Evolutionary conservation across 129 eudicot species (phyloP), one percentile per base, ranked within the genome.

Genomic region (Tagetes patula): DNA sequence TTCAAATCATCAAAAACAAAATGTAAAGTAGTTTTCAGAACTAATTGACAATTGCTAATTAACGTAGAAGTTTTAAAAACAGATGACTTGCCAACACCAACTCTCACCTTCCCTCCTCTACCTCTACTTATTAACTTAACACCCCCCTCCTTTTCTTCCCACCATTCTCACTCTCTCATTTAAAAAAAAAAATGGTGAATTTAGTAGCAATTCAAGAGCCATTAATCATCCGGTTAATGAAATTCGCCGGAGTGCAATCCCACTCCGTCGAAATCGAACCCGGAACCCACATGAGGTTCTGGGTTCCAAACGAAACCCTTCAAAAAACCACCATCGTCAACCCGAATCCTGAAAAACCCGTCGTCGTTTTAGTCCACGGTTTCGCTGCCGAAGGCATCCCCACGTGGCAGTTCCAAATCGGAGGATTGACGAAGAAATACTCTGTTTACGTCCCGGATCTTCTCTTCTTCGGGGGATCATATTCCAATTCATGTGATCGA

Each of bases 371-470:
- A 42, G 55, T 93, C 73, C 98, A 93, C 54, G 96, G 96, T 50
- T 93, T 93, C 53, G 98, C 98, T 0, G 92, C 85, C 32, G 98
- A 93, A 64, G 98, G 96, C 45, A 77, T 90, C 8, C 89, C 88
- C 39, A 93, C 98, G 4, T 93, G 98, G 98, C 98, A 89, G 75
- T 90, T 93, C 76, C 89, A 87, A 52, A 62, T 91, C 1, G 91
- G 89, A 0, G 56, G 88, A 0, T 77, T 93, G 0, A 45, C 95
- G 1, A 93, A 93, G 65, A 56, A 89, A 2, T 89, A 93, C 84
- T 77, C 89, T 0, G 95, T 93, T 40, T 93, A 93, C 79, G 90
- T 93, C 13, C 95, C 96, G 7, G 98, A 93, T 87, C 95, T 93
- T 30, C 65, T 93, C 27, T 93, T 93, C 85, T 93, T 93, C 72